phyloP scores from a whole-genome alignment of 768 basidiomycete genomes.

The Saitozyma sp. region DNA sequence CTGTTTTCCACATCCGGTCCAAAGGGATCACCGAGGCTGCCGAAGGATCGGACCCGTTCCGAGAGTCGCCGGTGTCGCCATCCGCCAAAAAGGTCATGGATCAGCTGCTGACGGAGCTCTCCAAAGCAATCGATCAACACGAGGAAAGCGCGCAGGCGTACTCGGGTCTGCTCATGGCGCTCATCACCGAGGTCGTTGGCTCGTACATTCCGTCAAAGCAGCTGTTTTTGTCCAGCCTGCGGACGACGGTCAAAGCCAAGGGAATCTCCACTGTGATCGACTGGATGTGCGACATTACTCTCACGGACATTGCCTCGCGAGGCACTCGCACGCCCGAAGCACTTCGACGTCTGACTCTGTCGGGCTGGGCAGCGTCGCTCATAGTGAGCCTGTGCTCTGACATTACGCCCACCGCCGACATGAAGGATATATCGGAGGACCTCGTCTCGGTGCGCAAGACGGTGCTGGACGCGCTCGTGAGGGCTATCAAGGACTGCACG shows the following conservation, averaged over 20 bases:
- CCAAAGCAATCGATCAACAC: slow-evolving; percentile 2
- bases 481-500: slow-evolving; percentile 76
- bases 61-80: slow-evolving; percentile 5
- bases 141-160: slow-evolving; percentile 15
- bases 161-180: slow-evolving; percentile 34
- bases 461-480: slow-evolving; percentile 83
- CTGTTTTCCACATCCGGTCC: slow-evolving; percentile 63
- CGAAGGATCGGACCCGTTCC: slow-evolving; percentile 24
- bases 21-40: slow-evolving; percentile 48
- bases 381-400: slow-evolving; percentile 93
- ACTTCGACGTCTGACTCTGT: too few relatives aligned
- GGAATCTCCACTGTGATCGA: slow-evolving; percentile 78
- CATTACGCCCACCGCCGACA: slow-evolving; percentile 63
- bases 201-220: slow-evolving; percentile 90
- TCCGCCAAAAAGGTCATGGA: slow-evolving; percentile 12
- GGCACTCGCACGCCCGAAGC: too few relatives aligned
- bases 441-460: slow-evolving; percentile 87
- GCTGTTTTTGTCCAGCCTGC: slow-evolving; percentile 71
- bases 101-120: slow-evolving; percentile 9
- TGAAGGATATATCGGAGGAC: slow-evolving; percentile 74
- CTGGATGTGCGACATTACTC: slow-evolving; percentile 72
- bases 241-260: slow-evolving; percentile 61
- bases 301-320: slow-evolving; percentile 61
- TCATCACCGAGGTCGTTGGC: slow-evolving; percentile 82
- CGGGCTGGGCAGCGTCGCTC: slow-evolving; percentile 62